A percentile compares a stretch with the other conserved stretches of the same genome.
Evolutionary conservation across 306 rosid species (phyloP).

Genomic region (Chamaecrista fasciculata): DNA sequence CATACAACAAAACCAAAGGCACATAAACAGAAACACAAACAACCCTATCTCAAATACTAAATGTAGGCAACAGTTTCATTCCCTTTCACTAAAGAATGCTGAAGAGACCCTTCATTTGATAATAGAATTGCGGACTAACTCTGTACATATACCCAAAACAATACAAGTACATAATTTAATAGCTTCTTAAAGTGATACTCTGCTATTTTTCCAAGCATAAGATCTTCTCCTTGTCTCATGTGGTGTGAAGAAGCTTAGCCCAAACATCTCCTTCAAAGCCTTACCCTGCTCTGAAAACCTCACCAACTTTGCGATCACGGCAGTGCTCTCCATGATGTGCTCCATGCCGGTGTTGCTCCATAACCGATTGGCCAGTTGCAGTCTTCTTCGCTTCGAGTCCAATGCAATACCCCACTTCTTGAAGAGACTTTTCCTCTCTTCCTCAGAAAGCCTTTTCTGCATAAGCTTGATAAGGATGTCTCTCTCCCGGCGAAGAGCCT

Average conservation of each 20-base stretch:
- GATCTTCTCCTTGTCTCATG: conserved; percentile 52
- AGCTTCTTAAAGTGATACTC: conserved; percentile 43
- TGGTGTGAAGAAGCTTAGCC: conserved; percentile 84
- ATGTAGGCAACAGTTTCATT: background rate
- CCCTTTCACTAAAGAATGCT: conserved; percentile 18
- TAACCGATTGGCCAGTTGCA: conserved; percentile 64
- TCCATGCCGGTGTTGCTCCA: conserved; percentile 70
- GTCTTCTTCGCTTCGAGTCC: conserved; percentile 85
- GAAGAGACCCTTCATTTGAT: conserved; percentile 12
- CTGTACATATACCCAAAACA: conserved; percentile 25
- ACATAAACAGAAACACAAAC: conserved; percentile 1
- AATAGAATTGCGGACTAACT: conserved; percentile 28
- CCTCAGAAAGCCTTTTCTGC: conserved; percentile 69
- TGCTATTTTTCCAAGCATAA: conserved; percentile 63
- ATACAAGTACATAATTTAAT: too few relatives aligned
- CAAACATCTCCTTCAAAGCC: conserved; percentile 90
- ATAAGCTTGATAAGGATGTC: conserved; percentile 69
- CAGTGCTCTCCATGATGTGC: conserved; percentile 68
- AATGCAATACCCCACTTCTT: conserved; percentile 70
- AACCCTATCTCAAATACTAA: background rate
- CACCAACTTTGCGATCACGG: conserved; percentile 77
- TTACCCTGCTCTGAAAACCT: conserved; percentile 74
- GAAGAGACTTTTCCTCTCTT: conserved; percentile 65
- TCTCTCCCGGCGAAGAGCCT: conserved; percentile 72
- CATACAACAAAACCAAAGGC: conserved; percentile 6